Evolutionary conservation across 1,284 basidiomycete species (phyloP), one percentile per base, ranked within the genome.

Genomic region (Entoloma clypeatum): DNA sequence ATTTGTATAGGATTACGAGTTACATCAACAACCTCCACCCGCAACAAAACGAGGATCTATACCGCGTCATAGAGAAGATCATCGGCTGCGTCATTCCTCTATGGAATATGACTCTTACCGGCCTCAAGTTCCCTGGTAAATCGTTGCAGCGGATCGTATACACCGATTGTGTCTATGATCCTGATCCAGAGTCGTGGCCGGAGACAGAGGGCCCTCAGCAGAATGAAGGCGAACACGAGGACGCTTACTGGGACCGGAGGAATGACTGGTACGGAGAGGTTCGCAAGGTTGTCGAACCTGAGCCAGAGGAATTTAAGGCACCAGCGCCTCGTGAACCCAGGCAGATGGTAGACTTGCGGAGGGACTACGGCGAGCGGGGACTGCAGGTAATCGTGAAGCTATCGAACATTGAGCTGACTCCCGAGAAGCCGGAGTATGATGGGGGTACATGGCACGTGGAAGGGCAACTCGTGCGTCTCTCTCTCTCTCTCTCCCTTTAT

Each of bases 331-430:
- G 55, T 3, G 26, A 23, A n/a, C 8, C 23, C 17, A 40, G 47
- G 13, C 26, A 30, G 1, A 36, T 36, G 18, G 49, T 57, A 7
- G 50, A 57, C 34, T 41, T 64, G 22, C 51, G 42, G 26, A 37
- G 31, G 11, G 45, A 48, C 14, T 60, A 48, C 41, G 49, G 51
- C 28, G 27, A 49, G 35, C 39, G 36, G 13, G 53, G 56, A 2
- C 43, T 73, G 3, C 74, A 76, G 47, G 57, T 76, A 10, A 75
- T 77, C 41, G 65, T 74, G 40, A 77, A 77, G 53, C 56, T 77
- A 3, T 69, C 71, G 0, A 72, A 70, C 47, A 73, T 77, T 37
- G 56, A 66, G 11, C 49, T 72, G 19, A 71, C 69, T 0, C 72
- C 74, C 0, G 69, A 72, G 26, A 63, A 64, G 17, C 63, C 63